Conservation (phyloP, 2,329 filamentous ascomycete genomes). For the Blastomyces gilchristii region DNA sequence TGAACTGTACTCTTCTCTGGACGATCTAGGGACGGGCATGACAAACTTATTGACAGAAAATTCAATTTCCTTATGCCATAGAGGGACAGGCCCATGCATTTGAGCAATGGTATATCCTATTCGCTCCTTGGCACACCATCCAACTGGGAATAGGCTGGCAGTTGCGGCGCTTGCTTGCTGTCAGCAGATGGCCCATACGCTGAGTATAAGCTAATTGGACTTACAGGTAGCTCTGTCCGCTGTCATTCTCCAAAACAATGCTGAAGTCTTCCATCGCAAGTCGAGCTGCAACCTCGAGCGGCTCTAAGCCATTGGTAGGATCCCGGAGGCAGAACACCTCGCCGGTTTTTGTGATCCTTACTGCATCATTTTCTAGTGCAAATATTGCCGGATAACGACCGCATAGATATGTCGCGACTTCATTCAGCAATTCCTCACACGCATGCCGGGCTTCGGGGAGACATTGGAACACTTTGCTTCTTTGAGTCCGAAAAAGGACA, state of each 20-base stretch:
- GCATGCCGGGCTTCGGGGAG: slow-evolving; percentile 36
- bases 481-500: slow-evolving; percentile 31
- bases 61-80: slow-evolving; percentile 41
- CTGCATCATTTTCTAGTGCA: slow-evolving; percentile 30
- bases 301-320: slow-evolving; percentile 28
- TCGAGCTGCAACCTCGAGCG: slow-evolving; percentile 42
- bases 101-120: slow-evolving; percentile 42
- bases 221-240: slow-evolving; percentile 40
- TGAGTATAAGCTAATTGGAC: slow-evolving; percentile 16
- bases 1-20: background rate
- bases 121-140: slow-evolving; percentile 41
- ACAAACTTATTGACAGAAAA: slow-evolving; percentile 36
- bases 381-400: slow-evolving; percentile 38
- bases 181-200: background rate
- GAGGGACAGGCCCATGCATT: slow-evolving; percentile 39
- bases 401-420: slow-evolving; percentile 38
- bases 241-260: slow-evolving; percentile 38
- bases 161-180: slow-evolving; percentile 34
- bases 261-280: slow-evolving; percentile 45
- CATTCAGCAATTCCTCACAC: slow-evolving; percentile 39
- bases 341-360: slow-evolving; percentile 26
- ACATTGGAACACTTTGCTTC: slow-evolving; percentile 36
- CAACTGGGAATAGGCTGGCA: slow-evolving; percentile 45
- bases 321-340: slow-evolving; percentile 35
- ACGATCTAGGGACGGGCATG: background rate